Base-by-base conservation (phyloP, 2,329 filamentous ascomycete genomes). In the Botrytis cinerea region DNA sequence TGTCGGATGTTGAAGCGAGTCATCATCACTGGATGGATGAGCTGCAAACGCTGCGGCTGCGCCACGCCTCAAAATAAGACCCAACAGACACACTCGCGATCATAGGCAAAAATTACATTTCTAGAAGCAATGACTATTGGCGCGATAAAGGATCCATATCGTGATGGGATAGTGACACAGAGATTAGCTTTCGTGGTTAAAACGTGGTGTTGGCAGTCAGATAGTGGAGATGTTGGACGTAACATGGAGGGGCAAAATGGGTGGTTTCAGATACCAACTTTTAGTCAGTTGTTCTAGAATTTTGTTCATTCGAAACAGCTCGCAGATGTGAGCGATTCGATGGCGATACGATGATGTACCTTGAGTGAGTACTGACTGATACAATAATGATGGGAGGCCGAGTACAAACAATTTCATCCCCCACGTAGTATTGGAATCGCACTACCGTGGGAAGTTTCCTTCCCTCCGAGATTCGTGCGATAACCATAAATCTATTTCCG, bases 31-130 rank as follows among this genome's bases (percentile, higher is more conserved):
- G 63, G 45, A 51, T 51, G 63, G 28, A 51, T 66, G 68, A 35
- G 12, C 68, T 62, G 40, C 57, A 63, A 70, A 32, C 57, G 40
- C 68, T 70, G 57, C 57, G 18, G 40, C 68, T 63, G 68, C 57
- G 57, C 57, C 68, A 38, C 28, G 16, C 40, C 40, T 61, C 14
- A 48, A 54, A 8, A 28, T 46, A 9, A 7, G 28, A 45, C 25
- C 28, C 28, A 69, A 57, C 28, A 45, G 22, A 18, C n/a, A 67
- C n/a, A 51, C 32, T 32, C 4, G 14, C 46, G 2, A 28, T 51
- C 48, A 54, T n/a, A 54, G 22, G 32, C 2, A 38, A 63, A 38
- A 28, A 48, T 2, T 18, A 38, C 2, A 20, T 12, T 9, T 40
- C 22, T 32, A 28, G 22, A n/a, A 64, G 18, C 2, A 38, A 40